Base-by-base conservation (phyloP, 2,329 filamentous ascomycete genomes). In the Fusarium citri region DNA sequence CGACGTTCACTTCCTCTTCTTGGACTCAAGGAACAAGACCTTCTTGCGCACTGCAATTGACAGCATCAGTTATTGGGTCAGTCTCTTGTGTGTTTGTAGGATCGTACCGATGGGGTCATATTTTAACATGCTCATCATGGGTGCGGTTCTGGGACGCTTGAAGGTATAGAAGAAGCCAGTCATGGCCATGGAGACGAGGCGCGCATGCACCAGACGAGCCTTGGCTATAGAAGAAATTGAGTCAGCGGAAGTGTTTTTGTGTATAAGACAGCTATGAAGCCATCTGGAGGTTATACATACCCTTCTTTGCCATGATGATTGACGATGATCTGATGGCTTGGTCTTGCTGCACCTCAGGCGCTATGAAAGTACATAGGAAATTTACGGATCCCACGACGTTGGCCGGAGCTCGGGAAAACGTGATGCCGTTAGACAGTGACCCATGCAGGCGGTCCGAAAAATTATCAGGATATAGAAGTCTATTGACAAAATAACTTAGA, bases 81-180 rank as follows among this genome's bases (percentile, higher is more conserved):
- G 45, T 20, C 12, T n/a, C 2, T 23, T 8, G 18, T 20, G 6
- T 26, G 37, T 14, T 45, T 48, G 42, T 63, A 31, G 65, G 41
- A 8, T 40, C 79, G 72, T 89, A 97, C 93, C 91, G 71, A 99
- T 94, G 43, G 96, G 96, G 79, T 99, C 96, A 83, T 99, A 99
- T 86, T 99, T 99, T 76, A 99, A 85, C 94, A 99, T 96, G 84
- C 94, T 97, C 83, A 99, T 88, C 59, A 97, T 94, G 46, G 91
- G 86, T 68, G 94, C 87, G 30, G 88, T 87, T 74, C 96, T 91
- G 15, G 94, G 94, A 63, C 97, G 91, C 74, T 91, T 87, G 81
- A 97, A 90, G 56, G 94, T 97, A 82, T 95, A 94, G 87, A 95
- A 99, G 87, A 94, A 99, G 77, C 96, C 96, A 26, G 96, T 99